Base-by-base conservation (phyloP, 1,284 basidiomycete genomes). In the Ceratobasidium sp. region DNA sequence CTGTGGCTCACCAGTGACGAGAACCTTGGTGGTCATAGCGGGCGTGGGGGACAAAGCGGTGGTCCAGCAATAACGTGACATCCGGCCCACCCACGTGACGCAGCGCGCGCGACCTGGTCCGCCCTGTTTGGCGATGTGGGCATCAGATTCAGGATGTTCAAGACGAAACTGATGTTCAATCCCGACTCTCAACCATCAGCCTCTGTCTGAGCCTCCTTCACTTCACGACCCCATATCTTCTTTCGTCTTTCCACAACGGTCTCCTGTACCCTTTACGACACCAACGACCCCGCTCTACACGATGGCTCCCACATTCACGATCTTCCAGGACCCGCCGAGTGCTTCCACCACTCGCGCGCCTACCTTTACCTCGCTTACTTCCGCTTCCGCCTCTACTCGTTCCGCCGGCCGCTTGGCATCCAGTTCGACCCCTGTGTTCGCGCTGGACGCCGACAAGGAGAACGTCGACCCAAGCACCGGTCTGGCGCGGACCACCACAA, bases 1-100 rank as follows among this genome's bases (percentile, higher is more conserved):
- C 19, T 4, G 6, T 34, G 29, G 69, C 79, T 76, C 79, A 83
- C 88, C 88, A 81, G 88, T 89, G 54, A 89, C 81, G 41, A 89
- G 81, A 49, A 89, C 82, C 19, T 81, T 83, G 80, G 81, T 82
- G 27, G n/a, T 59, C 48, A 14, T 41, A 37, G 34, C 34, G 34
- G 34, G 34, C 46, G 63, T 22, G 14, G 31, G 8, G 5, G 43
- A 31, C n/a, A n/a, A 7, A 8, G 14, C 7, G 19, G 39, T 2
- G n/a, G 61, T 48, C 39, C 3, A 11, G 4, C 39, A 24, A 62
- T 46, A 48, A 54, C 34, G 65, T 39, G 37, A 53, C 65, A 43
- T 53, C n/a, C 48, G 41, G 62, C 19, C 39, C 41, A n/a, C n/a
- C 31, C 65, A 68, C 65, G 65, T 68, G 65, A 68, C 51, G 31